Conservation (phyloP, 352 stramenopile genomes). For the Phytopythium mirpurense region DNA sequence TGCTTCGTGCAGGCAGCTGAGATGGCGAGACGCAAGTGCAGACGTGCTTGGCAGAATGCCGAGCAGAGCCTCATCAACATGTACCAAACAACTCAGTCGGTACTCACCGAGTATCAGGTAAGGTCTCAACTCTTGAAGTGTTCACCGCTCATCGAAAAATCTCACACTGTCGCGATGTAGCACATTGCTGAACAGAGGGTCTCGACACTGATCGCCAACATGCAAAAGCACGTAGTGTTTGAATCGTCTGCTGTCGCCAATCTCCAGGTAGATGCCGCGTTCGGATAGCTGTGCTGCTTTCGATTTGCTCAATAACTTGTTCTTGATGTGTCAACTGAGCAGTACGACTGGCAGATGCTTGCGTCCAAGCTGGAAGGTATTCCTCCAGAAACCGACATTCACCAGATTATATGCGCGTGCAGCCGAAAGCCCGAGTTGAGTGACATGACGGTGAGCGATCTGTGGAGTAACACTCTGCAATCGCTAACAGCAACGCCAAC, state of each 20-base stretch:
- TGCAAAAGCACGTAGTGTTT: constrained; percentile 83
- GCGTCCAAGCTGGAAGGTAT: constrained; percentile 67
- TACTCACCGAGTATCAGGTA: constrained; percentile 82
- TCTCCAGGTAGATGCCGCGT: constrained; percentile 41
- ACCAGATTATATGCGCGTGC: constrained; percentile 55
- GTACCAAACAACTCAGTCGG: constrained; percentile 58
- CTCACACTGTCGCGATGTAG: constrained; percentile 16
- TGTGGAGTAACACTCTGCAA: constrained; percentile 36
- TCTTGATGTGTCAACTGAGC: not conserved
- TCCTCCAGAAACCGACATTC: constrained; percentile 62
- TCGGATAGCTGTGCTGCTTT: too few species aligned
- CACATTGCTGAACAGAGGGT: constrained; percentile 77
- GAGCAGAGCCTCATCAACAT: constrained; percentile 63
- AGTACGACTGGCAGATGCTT: constrained; percentile 87
- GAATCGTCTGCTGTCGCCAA: constrained; percentile 77
- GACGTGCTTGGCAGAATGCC: constrained; percentile 48
- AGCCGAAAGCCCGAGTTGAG: constrained; percentile 11
- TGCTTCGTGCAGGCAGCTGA: constrained; percentile 44
- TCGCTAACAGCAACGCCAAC: constrained; percentile 34
- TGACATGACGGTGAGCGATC: constrained; percentile 63
- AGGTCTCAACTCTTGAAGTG: not conserved
- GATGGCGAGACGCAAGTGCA: constrained; percentile 53
- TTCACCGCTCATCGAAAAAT: constrained; percentile 1
- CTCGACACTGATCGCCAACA: constrained; percentile 58
- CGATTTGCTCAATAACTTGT: not conserved